Conservation (phyloP, 805 yeast genomes). For the Debaryomyces tyrocola region DNA sequence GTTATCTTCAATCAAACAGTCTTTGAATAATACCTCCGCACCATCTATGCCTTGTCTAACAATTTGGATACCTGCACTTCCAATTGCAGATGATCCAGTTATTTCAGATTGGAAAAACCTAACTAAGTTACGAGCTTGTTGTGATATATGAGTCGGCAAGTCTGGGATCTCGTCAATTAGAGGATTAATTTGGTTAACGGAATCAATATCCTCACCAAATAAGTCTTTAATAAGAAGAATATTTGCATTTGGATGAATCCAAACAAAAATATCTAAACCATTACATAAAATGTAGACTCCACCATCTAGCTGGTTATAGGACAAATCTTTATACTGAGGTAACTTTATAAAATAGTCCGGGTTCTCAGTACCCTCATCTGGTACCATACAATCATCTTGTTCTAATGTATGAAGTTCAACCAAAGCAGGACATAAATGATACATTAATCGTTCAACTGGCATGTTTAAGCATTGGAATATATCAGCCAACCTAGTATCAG, state of each 20-base stretch:
- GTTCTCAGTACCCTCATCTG: constrained; percentile 36
- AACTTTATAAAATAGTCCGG: constrained; percentile 43
- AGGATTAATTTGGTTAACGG: constrained; percentile 49
- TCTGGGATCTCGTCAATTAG: constrained; percentile 62
- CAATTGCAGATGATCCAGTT: constrained; percentile 26
- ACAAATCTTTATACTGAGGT: constrained; percentile 51
- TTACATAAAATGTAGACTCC: constrained; percentile 80
- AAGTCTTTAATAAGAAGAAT: constrained; percentile 69
- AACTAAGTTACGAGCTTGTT: constrained; percentile 65
- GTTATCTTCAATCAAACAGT: constrained; percentile 73
- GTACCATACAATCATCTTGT: constrained; percentile 50
- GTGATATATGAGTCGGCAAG: constrained; percentile 65
- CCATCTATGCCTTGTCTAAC: constrained; percentile 68
- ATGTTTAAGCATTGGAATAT: constrained; percentile 50
- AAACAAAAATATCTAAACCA: constrained; percentile 58
- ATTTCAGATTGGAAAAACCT: constrained; percentile 45
- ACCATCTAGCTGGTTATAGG: constrained; percentile 49
- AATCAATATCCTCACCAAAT: constrained; percentile 56
- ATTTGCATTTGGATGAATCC: constrained; percentile 70
- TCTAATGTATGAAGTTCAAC: constrained; percentile 67
- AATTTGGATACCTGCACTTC: constrained; percentile 51
- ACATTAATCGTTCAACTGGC: constrained; percentile 56
- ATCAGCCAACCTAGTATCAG: constrained; percentile 66
- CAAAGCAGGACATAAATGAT: constrained; percentile 77
- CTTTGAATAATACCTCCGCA: constrained; percentile 51